Conservation (phyloP, 129 eudicot species). For the Glebionis coronaria region DNA sequence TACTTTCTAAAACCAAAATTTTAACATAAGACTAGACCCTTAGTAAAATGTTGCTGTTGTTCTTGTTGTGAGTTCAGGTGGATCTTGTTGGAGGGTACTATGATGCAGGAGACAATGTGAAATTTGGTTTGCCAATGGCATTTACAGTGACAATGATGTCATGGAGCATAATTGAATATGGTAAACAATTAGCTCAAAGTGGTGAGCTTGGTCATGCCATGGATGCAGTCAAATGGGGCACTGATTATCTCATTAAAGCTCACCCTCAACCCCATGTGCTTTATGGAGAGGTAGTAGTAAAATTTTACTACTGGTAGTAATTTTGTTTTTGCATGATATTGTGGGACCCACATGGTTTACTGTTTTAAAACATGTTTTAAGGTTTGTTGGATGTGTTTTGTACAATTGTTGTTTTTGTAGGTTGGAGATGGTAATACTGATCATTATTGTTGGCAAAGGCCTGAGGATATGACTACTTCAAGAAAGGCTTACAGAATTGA, state of each 20-base stretch:
- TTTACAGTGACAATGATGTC: constrained; percentile 81
- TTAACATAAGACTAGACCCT: too few relatives aligned
- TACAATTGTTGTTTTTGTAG: constrained; percentile 15
- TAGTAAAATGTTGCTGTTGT: too few relatives aligned
- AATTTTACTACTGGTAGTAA: too few relatives aligned
- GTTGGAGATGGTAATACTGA: constrained; percentile 89
- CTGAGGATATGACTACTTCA: constrained; percentile 92
- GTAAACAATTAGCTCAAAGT: constrained; percentile 39
- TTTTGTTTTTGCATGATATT: background rate
- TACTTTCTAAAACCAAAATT: too few relatives aligned
- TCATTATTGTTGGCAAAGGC: constrained; percentile 86
- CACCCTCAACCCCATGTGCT: constrained; percentile 61
- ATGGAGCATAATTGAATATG: constrained; percentile 61
- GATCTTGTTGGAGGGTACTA: constrained; percentile 89
- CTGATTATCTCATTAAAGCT: constrained; percentile 83
- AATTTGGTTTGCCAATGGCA: constrained; percentile 90
- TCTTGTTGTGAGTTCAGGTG: too few relatives aligned
- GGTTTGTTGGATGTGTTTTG: constrained; percentile 8
- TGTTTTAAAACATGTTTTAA: background rate
- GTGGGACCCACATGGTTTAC: constrained; percentile 5
- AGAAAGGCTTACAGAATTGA: constrained; percentile 62
- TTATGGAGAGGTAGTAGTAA: constrained; percentile 52
- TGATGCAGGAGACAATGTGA: constrained; percentile 88
- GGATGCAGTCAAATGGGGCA: constrained; percentile 80
- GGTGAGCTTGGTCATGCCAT: constrained; percentile 56